Conservation (phyloP, 1,139 yeast genomes). For the Scheffersomyces insectosa region DNA sequence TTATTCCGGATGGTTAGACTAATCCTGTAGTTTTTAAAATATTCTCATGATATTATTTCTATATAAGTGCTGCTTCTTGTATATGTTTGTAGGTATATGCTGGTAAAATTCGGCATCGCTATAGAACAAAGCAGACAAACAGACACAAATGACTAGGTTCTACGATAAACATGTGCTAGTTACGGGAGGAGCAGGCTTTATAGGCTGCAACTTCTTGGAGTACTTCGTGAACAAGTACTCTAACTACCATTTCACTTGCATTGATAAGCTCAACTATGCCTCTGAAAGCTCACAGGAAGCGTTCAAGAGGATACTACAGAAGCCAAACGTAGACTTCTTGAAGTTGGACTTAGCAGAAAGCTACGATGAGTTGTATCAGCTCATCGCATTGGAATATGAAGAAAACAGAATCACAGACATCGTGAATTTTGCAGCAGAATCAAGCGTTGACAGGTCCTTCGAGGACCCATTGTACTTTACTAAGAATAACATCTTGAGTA, state of each 20-base stretch:
- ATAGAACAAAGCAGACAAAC: no score
- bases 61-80: no score
- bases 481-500: conserved; percentile 48
- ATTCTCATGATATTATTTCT: no score
- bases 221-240: conserved; percentile 40
- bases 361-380: conserved; percentile 11
- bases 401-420: conserved; percentile 32
- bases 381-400: conserved; percentile 11
- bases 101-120: no score
- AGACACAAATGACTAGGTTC: not conserved
- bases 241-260: conserved; percentile 40
- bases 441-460: conserved; percentile 58
- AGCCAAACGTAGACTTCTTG: conserved; percentile 26
- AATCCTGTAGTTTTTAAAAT: no score
- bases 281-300: conserved; percentile 15
- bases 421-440: conserved; percentile 59
- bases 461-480: conserved; percentile 47
- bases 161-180: conserved; percentile 36
- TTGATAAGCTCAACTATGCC: conserved; percentile 49
- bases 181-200: conserved; percentile 64
- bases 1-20: no score
- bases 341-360: conserved; percentile 40
- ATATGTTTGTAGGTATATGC: no score
- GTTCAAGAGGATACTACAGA: conserved; percentile 24
- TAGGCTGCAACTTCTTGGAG: conserved; percentile 53